Conservation (phyloP, 2,329 filamentous ascomycete genomes). For the Anthostomella pinea region DNA sequence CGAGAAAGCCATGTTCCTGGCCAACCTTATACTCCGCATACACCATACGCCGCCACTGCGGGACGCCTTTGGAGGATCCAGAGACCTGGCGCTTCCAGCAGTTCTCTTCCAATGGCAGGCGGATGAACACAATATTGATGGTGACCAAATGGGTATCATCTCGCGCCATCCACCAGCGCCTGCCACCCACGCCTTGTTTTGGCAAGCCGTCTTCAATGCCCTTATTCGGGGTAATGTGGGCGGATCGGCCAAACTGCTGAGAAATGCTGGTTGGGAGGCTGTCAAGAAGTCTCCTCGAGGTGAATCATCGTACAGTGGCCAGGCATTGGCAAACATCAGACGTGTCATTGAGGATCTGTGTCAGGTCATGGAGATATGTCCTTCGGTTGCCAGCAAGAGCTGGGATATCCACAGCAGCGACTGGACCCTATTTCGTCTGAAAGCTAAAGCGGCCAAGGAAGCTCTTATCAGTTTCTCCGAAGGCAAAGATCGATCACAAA, state of each 20-base stretch:
- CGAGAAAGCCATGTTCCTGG: slow-evolving; percentile 76
- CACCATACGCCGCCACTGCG: slow-evolving; percentile 61
- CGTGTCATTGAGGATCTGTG: slow-evolving; percentile 67
- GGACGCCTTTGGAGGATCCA: slow-evolving; percentile 37
- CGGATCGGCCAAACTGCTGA: slow-evolving; percentile 66
- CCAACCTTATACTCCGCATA: slow-evolving; percentile 72
- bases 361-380: slow-evolving; percentile 69
- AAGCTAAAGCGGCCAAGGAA: slow-evolving; percentile 65
- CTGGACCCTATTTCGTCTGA: slow-evolving; percentile 80
- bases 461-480: slow-evolving; percentile 78
- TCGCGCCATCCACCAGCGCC: slow-evolving; percentile 66
- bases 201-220: slow-evolving; percentile 75
- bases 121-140: slow-evolving; percentile 69
- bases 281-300: slow-evolving; percentile 66
- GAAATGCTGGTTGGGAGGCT: slow-evolving; percentile 73
- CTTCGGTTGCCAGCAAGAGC: slow-evolving; percentile 59
- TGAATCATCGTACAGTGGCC: slow-evolving; percentile 67
- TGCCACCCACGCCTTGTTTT: slow-evolving; percentile 74
- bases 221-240: slow-evolving; percentile 72
- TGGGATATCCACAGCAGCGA: slow-evolving; percentile 83
- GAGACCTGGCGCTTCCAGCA: slow-evolving; percentile 61
- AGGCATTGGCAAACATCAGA: slow-evolving; percentile 75
- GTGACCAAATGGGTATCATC: slow-evolving; percentile 63
- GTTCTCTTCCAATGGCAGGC: slow-evolving; percentile 82
- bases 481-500: slow-evolving; percentile 54